A percentile compares a stretch with the other conserved stretches of the same genome.
phyloP scores from a whole-genome alignment of 768 basidiomycete species.

The Russula sp. region DNA sequence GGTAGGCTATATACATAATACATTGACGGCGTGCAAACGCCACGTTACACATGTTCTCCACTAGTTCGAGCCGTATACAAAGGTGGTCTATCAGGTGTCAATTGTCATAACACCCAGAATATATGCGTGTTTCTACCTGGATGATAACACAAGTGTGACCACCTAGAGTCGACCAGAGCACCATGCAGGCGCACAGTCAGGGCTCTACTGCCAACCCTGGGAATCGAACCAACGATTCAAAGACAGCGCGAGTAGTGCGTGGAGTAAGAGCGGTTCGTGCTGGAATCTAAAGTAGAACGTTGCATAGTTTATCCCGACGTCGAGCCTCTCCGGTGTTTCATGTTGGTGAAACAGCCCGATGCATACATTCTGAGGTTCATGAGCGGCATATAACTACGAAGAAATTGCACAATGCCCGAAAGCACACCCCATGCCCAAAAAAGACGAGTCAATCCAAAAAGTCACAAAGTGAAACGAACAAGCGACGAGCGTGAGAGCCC shows the following conservation, averaged over 20 bases:
- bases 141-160: not conserved
- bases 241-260: conserved; percentile 57
- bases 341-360: conserved; percentile 54
- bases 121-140: not conserved
- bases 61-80: conserved; percentile 3
- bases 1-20: conserved; percentile 10
- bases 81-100: conserved; percentile 4
- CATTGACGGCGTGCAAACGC: conserved; percentile 7
- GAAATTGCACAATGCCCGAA: not conserved
- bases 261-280: conserved; percentile 51
- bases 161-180: too few relatives aligned
- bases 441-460: not conserved
- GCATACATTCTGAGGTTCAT: conserved; percentile 23
- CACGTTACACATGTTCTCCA: conserved; percentile 21
- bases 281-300: conserved; percentile 57
- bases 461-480: not conserved
- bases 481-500: not conserved
- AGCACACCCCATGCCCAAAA: too few relatives aligned
- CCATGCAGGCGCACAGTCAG: not conserved
- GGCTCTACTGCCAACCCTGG: conserved; percentile 33
- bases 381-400: conserved; percentile 8
- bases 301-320: conserved; percentile 58
- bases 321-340: conserved; percentile 39
- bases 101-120: conserved; percentile 1
- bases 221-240: conserved; percentile 70